Percentiles rank a stretch among this genome's conserved stretches.
Conservation (phyloP, 306 rosid genomes). For the Acacia confusa region DNA sequence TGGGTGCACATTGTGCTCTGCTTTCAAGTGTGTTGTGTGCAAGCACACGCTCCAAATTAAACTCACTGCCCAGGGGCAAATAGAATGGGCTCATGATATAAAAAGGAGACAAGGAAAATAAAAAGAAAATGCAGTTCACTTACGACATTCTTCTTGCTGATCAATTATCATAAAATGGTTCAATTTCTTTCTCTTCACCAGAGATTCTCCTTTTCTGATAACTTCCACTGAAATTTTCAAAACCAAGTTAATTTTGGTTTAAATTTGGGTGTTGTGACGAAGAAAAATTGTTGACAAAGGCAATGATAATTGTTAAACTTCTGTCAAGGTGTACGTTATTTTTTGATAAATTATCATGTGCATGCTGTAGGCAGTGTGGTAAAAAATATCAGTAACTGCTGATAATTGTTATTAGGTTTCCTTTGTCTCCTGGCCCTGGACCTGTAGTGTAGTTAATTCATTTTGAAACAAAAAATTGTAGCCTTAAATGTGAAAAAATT, state of each 20-base stretch:
- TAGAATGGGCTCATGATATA: not conserved
- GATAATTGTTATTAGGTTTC: not conserved
- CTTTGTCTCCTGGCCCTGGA: not conserved
- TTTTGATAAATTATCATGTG: not conserved
- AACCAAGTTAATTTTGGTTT: not conserved
- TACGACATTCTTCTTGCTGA: not conserved
- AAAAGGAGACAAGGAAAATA: not conserved
- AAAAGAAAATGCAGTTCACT: not conserved
- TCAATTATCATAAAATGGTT: not conserved
- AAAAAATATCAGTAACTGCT: not conserved
- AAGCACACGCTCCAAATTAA: conserved; percentile 10
- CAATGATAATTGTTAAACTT: not conserved
- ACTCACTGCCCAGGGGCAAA: conserved; percentile 6
- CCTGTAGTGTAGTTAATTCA: not conserved
- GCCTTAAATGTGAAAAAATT: not conserved
- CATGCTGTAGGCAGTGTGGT: not conserved
- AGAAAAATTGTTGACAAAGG: not conserved
- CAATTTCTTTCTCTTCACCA: not conserved
- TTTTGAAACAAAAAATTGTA: not conserved
- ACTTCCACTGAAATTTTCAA: not conserved
- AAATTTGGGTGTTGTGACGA: not conserved
- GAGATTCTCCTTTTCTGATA: conserved; percentile 2
- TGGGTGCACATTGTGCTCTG: conserved; percentile 9
- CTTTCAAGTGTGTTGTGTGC: not conserved
- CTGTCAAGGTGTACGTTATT: not conserved